Base-by-base conservation (phyloP, 306 rosid genomes). In the Cucumis cinereus region DNA sequence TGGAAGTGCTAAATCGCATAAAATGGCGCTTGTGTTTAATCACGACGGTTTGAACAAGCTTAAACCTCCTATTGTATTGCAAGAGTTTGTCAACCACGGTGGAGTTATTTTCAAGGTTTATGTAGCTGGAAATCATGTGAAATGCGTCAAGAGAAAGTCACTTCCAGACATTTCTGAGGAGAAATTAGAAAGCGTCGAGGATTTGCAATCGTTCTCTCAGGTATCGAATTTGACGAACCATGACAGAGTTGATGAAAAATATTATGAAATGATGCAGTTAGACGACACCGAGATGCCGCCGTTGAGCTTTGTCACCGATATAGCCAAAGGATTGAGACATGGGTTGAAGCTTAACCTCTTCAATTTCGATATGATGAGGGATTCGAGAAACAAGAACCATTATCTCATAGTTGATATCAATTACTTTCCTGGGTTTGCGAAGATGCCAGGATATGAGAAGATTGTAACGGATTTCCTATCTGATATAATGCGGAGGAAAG, bases 371-470 rank as follows among this genome's bases (percentile, higher is more conserved):
- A 91, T 93, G 45, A 91, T 93, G 52, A 74, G 98, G 61, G 98
- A 93, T 53, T 82, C 94, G 2, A 83, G 90, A 76, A 86, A 54
- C 59, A 90, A 89, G 33, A 89, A 88, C 38, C 90, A 96, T n/a
- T 91, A 93, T 62, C 87, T 93, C 68, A 91, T 93, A 43, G 86
- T 93, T 67, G 98, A 93, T 82, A 93, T 93, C 19, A 93, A 93
- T 64, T 93, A 93, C 72, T 93, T 93, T 80, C 98, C 98, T 13
- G 98, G 98, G 70, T 93, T 91, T 73, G 98, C 98, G 11, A 93
- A 93, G 84, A 90, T 93, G 98, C 98, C 97, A 1, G 89, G 89
- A 5, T 93, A 91, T 23, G 98, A 93, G 87, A 79, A 76, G 20
- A 82, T 90, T 40, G 75, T 93, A 85, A 91, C 98, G 0, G 88